Base-by-base conservation (phyloP, 805 yeast species). In the Yamadazyma endophytica region DNA sequence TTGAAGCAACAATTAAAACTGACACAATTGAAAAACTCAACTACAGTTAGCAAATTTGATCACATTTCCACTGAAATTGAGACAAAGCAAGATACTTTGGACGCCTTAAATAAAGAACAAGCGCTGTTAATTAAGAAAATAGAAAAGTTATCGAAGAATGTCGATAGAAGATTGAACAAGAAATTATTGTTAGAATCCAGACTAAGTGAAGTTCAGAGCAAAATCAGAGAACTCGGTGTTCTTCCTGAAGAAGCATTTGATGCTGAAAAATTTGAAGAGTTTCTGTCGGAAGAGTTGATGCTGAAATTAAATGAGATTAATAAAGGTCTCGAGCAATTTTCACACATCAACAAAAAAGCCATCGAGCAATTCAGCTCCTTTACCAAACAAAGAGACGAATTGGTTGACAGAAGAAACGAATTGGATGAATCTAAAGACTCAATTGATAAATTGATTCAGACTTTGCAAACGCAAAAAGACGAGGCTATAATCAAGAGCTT, bases 321-420 rank as follows among this genome's bases (percentile, higher is more conserved):
- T 24, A 73, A 71, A 21, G 73, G 71, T 17, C 60, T 90, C 23
- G 72, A 75, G 26, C 68, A 74, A 43, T 81, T 75, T 52, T 73
- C 75, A 15, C 94, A 87, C 53, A 83, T 92, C 29, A 90, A 90
- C 59, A 83, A 82, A 52, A 85, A 87, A 49, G 96, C 97, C 0
- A 64, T 83, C 43, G 97, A 89, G 46, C 96, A 89, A 50, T 85
- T 72, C 49, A 60, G 69, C 29, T 77, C 75, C 24, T 88, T 87
- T 51, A 74, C 82, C 13, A 76, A 72, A 36, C 92, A 89, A 54
- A 69, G 82, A 32, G 80, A 75, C 28, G 82, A 78, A 4, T 62
- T 90, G 36, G 69, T 70, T 1, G 63, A 59, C 15, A 76, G 97
- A 46, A 71, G 83, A 21, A 61, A 61, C 12, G 95, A 86, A 39